phyloP scores from a whole-genome alignment of 805 yeast species.

The Starmerella stigmatis region DNA sequence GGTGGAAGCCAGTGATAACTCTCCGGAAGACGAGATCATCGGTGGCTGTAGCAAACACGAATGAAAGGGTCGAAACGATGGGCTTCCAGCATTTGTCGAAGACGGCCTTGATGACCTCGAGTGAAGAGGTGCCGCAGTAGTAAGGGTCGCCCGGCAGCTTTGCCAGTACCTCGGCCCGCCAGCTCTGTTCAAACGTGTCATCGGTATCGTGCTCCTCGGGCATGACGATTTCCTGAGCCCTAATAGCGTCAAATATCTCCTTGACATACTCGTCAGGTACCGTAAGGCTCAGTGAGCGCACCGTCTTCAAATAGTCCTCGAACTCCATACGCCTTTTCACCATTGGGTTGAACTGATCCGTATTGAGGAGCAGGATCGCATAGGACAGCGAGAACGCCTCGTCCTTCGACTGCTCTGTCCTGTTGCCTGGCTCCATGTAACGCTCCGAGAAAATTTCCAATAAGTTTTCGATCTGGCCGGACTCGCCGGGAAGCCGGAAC shows the following conservation, averaged over 20 bases:
- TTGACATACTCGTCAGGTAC: constrained; percentile 79
- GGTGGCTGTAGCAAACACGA: constrained; percentile 74
- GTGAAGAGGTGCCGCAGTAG: constrained; percentile 12
- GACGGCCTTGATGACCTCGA: constrained; percentile 58
- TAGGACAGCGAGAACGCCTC: constrained; percentile 82
- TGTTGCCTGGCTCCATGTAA: constrained; percentile 43
- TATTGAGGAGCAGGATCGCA: constrained; percentile 87
- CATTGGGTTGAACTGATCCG: constrained; percentile 87
- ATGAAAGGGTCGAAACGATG: constrained; percentile 60
- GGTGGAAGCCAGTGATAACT: constrained; percentile 80
- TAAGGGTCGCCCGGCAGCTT: constrained; percentile 21
- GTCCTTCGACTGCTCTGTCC: constrained; percentile 59
- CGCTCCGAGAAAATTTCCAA: constrained; percentile 77
- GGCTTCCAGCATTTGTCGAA: constrained; percentile 55
- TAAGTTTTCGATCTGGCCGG: constrained; percentile 89
- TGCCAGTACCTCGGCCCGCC: constrained; percentile 31
- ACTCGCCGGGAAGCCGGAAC: constrained; percentile 92
- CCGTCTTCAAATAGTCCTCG: constrained; percentile 67
- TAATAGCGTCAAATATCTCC: constrained; percentile 68
- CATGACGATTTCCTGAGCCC: constrained; percentile 83
- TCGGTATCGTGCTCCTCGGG: constrained; percentile 95
- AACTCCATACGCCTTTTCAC: constrained; percentile 85
- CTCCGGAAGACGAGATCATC: constrained; percentile 84
- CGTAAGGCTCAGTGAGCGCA: constrained; percentile 72
- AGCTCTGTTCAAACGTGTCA: constrained; percentile 77